These are phyloP conservation scores for Volvox africanus DNA, from an alignment of 139 green algal species.

Conservation along the genomic window DNA sequence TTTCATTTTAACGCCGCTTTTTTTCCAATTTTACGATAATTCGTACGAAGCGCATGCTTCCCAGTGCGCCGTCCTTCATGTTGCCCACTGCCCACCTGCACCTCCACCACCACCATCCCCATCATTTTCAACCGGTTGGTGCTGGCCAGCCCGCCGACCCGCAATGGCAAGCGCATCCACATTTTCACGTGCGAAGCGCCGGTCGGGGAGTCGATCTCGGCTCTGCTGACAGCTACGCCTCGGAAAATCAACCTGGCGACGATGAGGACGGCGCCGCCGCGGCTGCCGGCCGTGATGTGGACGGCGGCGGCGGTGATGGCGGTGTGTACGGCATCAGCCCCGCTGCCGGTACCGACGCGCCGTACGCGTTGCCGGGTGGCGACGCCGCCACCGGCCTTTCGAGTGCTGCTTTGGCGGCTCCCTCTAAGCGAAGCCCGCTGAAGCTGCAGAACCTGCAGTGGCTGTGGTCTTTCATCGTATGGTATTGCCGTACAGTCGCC, in stretches of 20 bases:
- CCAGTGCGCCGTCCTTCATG: background rate
- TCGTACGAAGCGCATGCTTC: background rate
- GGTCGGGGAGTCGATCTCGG: background rate
- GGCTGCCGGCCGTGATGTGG: background rate
- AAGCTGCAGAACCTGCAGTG: constrained; percentile 25
- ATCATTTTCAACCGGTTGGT: background rate
- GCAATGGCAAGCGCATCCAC: background rate
- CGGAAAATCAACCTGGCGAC: background rate
- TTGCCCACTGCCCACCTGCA: constrained; percentile 2
- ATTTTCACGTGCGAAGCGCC: background rate
- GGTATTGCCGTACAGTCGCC: constrained; percentile 3
- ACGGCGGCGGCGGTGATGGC: too few species aligned
- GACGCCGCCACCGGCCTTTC: too few species aligned
- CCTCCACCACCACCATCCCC: background rate
- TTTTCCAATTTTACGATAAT: background rate
- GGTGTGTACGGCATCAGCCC: background rate
- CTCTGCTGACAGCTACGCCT: background rate
- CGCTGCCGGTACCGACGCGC: background rate
- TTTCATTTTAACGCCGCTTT: background rate
- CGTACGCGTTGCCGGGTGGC: background rate
- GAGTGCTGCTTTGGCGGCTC: background rate
- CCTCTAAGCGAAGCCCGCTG: too few species aligned
- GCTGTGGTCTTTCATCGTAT: constrained; percentile 1
- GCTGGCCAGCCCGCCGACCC: background rate
- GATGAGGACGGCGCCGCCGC: background rate